These are phyloP conservation scores for Nannizzia gypsea DNA, from an alignment of 2,329 filamentous ascomycete species.

Conservation along the genomic window DNA sequence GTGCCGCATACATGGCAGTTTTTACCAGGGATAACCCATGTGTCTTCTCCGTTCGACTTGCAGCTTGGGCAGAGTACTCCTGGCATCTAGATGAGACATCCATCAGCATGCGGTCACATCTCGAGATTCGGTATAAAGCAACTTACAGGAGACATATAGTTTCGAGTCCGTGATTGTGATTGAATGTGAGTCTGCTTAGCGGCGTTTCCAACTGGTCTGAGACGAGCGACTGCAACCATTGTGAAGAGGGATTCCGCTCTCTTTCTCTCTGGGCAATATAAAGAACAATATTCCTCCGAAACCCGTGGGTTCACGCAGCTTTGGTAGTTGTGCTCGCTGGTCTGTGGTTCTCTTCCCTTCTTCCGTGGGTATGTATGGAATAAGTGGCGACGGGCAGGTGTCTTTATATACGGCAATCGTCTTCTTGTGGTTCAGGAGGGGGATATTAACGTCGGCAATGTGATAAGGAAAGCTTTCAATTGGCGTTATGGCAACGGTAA, in stretches of 20 bases:
- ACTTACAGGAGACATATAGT: conserved; percentile 14
- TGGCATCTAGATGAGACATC: conserved; percentile 28
- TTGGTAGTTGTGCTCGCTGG: background rate
- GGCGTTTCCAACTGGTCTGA: background rate
- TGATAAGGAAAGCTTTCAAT: background rate
- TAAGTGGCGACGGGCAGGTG: background rate
- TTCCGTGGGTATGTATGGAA: background rate
- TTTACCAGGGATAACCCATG: conserved; percentile 38
- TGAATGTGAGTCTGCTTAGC: background rate
- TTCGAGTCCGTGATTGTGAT: background rate
- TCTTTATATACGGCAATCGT: background rate
- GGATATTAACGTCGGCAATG: background rate
- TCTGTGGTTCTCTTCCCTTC: background rate
- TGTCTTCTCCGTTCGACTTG: conserved; percentile 24
- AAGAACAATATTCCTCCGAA: background rate
- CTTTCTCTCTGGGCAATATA: background rate
- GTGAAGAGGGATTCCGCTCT: background rate
- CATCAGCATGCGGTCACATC: background rate
- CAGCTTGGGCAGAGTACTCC: conserved; percentile 34
- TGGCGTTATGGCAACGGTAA: background rate
- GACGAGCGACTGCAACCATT: conserved; percentile 1
- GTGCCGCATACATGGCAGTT: conserved; percentile 33
- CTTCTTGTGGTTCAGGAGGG: background rate
- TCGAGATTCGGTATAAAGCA: background rate
- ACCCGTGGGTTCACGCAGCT: background rate